A percentile compares a stretch with the other conserved stretches of the same genome.
Evolutionary conservation across 2,329 filamentous ascomycete genomes (phyloP).

Genomic region (Colletotrichum graminicola): DNA sequence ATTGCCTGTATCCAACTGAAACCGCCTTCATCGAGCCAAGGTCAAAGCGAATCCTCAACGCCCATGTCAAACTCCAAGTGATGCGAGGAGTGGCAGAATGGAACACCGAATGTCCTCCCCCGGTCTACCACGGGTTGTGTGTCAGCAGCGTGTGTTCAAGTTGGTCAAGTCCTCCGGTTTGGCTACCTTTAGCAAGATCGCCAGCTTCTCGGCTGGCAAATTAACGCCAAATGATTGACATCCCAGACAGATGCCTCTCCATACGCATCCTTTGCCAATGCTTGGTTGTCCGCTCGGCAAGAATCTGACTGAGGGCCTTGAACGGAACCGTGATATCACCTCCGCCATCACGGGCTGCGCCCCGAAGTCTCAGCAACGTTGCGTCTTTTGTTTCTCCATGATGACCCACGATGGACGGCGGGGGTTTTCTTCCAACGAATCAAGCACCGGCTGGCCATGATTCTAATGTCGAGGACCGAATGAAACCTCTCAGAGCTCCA

Average conservation of each 20-base stretch:
- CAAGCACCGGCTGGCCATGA: background rate
- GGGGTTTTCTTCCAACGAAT: background rate
- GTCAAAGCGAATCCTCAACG: background rate
- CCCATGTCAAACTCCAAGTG: background rate
- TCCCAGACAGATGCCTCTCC: conserved; percentile 3
- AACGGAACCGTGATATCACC: conserved; percentile 10
- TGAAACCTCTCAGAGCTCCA: background rate
- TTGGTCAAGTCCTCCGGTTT: conserved; percentile 3
- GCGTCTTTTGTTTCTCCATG: background rate
- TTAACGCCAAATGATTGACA: conserved; percentile 6
- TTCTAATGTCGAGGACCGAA: conserved; percentile 2
- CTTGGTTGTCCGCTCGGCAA: conserved; percentile 26
- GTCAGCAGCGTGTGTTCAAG: conserved; percentile 12
- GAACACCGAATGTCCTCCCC: background rate
- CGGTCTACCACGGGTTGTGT: conserved; percentile 56
- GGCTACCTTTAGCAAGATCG: background rate
- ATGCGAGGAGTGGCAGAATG: background rate
- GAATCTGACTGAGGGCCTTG: conserved; percentile 16
- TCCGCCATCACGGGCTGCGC: conserved; percentile 5
- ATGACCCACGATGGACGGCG: background rate
- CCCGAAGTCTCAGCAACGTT: background rate
- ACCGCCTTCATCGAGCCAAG: background rate
- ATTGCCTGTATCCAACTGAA: background rate
- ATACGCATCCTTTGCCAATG: conserved; percentile 27
- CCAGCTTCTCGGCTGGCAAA: conserved; percentile 21